Conservation (phyloP, 495 filamentous ascomycete species). For the Podospora pseudopauciseta region DNA sequence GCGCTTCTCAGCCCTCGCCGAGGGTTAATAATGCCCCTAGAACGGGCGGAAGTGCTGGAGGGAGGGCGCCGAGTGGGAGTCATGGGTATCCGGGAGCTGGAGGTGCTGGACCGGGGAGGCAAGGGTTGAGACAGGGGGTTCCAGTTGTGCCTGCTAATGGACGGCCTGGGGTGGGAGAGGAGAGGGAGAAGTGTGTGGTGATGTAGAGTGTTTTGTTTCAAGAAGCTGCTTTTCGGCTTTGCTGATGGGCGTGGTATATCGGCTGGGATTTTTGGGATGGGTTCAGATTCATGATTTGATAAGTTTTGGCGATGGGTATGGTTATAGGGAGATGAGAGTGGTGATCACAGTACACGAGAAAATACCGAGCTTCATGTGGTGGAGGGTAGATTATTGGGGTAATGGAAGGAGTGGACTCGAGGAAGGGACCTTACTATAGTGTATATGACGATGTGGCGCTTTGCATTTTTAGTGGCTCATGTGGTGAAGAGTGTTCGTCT, state of each 20-base stretch:
- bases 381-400: not conserved
- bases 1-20: not conserved
- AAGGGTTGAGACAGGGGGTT: slow-evolving; percentile 27
- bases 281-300: not conserved
- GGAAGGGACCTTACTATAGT: not conserved
- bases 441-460: not conserved
- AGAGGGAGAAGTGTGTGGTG: not conserved
- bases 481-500: not conserved
- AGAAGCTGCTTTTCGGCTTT: not conserved
- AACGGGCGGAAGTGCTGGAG: not conserved
- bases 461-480: not conserved
- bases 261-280: not conserved
- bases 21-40: not conserved
- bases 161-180: not conserved
- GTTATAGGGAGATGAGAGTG: not conserved
- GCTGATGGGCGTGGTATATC: not conserved
- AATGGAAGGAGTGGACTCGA: not conserved
- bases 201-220: not conserved
- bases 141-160: slow-evolving; percentile 8
- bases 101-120: slow-evolving; percentile 14
- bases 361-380: not conserved
- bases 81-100: slow-evolving; percentile 10
- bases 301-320: not conserved
- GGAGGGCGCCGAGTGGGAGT: not conserved
- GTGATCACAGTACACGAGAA: not conserved